Evolutionary conservation across 1,284 basidiomycete species (phyloP), one percentile per base, ranked within the genome.

Genomic region (Porodaedalea pini): DNA sequence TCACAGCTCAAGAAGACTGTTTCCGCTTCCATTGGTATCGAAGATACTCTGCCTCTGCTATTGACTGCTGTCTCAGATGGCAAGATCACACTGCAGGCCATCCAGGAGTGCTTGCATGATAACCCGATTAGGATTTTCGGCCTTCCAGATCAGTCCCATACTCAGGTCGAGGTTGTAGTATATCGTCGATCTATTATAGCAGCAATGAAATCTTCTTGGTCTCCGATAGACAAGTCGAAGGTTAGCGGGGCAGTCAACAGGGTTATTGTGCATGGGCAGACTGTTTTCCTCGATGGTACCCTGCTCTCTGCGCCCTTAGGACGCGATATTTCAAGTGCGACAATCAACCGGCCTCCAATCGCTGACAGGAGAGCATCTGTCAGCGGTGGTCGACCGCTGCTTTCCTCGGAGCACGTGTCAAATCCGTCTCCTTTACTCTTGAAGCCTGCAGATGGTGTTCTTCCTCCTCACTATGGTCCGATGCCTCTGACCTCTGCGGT

Each of bases 121-220:
- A 98, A 97, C 72, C 96, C 96, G 4, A 82, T 92, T 52, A 80
- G 85, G 53, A 98, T 99, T 69, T 98, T 99, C 67, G 88, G 88
- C 45, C 79, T 99, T 11, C 86, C 92, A 1, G 92, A 95, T 57
- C 92, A 94, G 69, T 68, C 83, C 6, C 82, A 93, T 62, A 94
- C 94, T 1, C 90, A 89, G 65, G 92, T 98, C 48, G 97, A 99
- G 69, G 91, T 98, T 44, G 92, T 97, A 63, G 78, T 95, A 43
- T 90, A 91, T 64, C 83, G 96, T 54, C 81, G 81, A 58, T 78
- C 83, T 21, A 77, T 76, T 37, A 93, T 92, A 68, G 69, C 69
- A 5, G 70, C 70, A 50, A 75, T 75, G 25, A 65, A 72, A 5
- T 69, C 74, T 15, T 74, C 76, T 55, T 99, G 96, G 96, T 96